Evolutionary conservation across 805 yeast genomes (phyloP).

Genomic region (Yarrowia bubula): DNA sequence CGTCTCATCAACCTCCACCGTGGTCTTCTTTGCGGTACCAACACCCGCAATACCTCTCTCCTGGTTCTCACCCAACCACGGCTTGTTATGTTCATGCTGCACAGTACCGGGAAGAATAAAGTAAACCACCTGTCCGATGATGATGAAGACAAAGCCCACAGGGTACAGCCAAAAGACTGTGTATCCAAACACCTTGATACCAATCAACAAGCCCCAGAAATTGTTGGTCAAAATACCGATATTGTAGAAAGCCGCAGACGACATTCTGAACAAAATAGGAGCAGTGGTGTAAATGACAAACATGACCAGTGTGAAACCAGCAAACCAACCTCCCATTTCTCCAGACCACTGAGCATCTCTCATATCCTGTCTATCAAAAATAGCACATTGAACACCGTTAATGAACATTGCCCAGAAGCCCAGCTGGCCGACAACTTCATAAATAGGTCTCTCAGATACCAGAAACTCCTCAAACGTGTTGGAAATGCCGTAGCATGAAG

Average conservation of each 20-base stretch:
- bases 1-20: conserved; percentile 3
- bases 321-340: conserved; percentile 45
- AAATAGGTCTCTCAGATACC: conserved; percentile 47
- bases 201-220: conserved; percentile 48
- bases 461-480: conserved; percentile 46
- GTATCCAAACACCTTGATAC: conserved; percentile 47
- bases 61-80: conserved; percentile 43
- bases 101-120: conserved; percentile 41
- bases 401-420: conserved; percentile 46
- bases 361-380: conserved; percentile 44
- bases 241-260: conserved; percentile 49
- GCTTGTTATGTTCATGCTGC: conserved; percentile 45
- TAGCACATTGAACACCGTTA: conserved; percentile 47
- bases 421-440: conserved; percentile 46
- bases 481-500: conserved; percentile 47
- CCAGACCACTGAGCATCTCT: conserved; percentile 43
- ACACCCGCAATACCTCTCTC: conserved; percentile 36
- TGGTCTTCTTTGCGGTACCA: conserved; percentile 35
- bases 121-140: conserved; percentile 45
- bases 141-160: conserved; percentile 46
- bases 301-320: conserved; percentile 45
- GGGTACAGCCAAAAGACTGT: conserved; percentile 49
- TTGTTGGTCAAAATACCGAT: conserved; percentile 46
- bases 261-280: conserved; percentile 46
- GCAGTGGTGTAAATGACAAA: conserved; percentile 44